Evolutionary conservation across 257 asterid genomes (phyloP), one percentile per base, ranked within the genome.

Genomic region (Phtheirospermum japonicum): DNA sequence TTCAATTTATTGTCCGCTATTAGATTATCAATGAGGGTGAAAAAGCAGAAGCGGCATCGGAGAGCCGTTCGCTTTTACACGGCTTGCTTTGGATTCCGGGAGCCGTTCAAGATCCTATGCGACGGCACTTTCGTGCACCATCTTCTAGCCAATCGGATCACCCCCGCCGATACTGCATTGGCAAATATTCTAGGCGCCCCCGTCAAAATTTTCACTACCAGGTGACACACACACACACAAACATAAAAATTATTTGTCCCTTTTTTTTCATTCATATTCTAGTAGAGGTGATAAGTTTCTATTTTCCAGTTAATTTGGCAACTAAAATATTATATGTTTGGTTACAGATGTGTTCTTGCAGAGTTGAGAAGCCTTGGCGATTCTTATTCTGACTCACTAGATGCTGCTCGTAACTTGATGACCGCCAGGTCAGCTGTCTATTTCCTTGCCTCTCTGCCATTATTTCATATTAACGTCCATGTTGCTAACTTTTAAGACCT

Each of bases 101-200:
- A 83, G 77, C 99, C 97, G 39, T 89, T 79, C 75, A 89, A 93
- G 75, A 77, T 93, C 82, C 95, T 93, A 0, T 89, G 95, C 78
- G 99, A 89, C 66, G 97, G 99, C 62, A 93, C 95, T 40, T 92
- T 92, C 71, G 90, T 93, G 70, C 89, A 89, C 83, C 96, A 89
- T 74, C 84, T 89, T 43, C 61, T 89, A 13, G 48, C 53, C 8
- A 87, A 87, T 70, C 54, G 69, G 12, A 79, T 93, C 49, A 83
- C 83, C 55, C 97, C 97, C 0, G 97, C 95, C 64, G 99, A 92
- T 77, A 86, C 94, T 51, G 96, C 96, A 11, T 36, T 89, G 66
- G 68, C 81, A 6, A 89, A 85, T 63, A 77, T 60, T 30, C 84
- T 93, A 52, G 95, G 99, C 14, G 96, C 81, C 39, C 5, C 83